Evolutionary conservation across 1,139 yeast species (phyloP), one percentile per base, ranked within the genome.

Genomic region (Hansenula lynferdii): DNA sequence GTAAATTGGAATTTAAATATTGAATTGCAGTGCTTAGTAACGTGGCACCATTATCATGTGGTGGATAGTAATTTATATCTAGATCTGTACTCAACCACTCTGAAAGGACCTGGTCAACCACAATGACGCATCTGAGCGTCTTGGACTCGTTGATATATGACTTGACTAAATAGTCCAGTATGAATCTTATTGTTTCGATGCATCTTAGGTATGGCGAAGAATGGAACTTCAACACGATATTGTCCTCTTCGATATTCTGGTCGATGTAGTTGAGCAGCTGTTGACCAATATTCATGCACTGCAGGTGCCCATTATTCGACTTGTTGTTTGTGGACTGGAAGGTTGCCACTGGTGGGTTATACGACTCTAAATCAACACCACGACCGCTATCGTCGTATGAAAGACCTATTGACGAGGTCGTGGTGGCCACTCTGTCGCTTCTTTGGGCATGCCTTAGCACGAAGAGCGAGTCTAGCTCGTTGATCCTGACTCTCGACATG

Each of bases 11-110:
- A 28, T 45, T 47, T 70, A 66, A 27, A 51, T 59, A 54, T 35
- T 53, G 56, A 31, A 62, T 56, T 7, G 66, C 60, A 34, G 61
- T 57, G 40, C 58, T 57, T 20, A 62, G 48, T 49, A 66, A 50
- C 1, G 67, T 53, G 12, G 56, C 59, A 12, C 70, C 70, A 39
- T 61, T 62, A 47, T 66, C 70, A 42, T 64, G 65, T 8, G 70
- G 70, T 2, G 70, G 70, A 31, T 58, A 53, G 36, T 53, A 56
- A 29, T 57, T 55, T 25, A 62, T 50, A 39, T 63, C 64, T 31
- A 62, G 57, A 31, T 61, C 63, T 12, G 57, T 58, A 42, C 53
- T 61, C 16, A 65, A 50, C 70, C 70, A 66, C 35, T 65, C 70
- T 1, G 65, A 58, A 11, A 64, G 47, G 2, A 58, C 61, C 31